Conservation (phyloP, 2,329 filamentous ascomycete genomes). For the Colletotrichum lentis region DNA sequence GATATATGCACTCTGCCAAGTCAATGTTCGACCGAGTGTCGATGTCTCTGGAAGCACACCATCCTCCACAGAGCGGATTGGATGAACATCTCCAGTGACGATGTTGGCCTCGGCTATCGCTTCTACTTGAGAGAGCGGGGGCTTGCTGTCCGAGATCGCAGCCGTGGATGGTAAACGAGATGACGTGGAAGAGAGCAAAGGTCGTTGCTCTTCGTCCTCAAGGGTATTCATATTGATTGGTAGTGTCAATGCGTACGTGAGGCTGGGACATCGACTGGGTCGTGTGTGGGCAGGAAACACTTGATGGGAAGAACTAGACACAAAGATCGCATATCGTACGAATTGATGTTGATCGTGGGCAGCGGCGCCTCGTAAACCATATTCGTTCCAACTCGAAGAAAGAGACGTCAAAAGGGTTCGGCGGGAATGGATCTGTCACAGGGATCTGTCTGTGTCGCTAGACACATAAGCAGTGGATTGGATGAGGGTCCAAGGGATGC, state of each 20-base stretch:
- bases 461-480: neutral
- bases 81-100: neutral
- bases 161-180: neutral
- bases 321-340: neutral
- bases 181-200: slow-evolving; percentile 10
- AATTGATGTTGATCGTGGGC: no score
- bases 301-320: neutral
- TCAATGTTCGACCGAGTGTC: slow-evolving; percentile 65
- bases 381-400: neutral
- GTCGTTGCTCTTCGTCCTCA: slow-evolving; percentile 11
- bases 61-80: slow-evolving; percentile 57
- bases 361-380: neutral
- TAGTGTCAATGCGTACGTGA: neutral
- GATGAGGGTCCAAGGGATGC: neutral
- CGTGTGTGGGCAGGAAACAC: no score
- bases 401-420: neutral
- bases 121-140: neutral
- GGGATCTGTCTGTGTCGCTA: neutral
- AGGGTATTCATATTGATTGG: neutral
- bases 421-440: neutral
- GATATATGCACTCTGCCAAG: slow-evolving; percentile 71
- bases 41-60: slow-evolving; percentile 68
- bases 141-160: neutral
- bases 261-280: no score
- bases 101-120: neutral